A percentile compares a stretch with the other conserved stretches of the same genome.
Evolutionary conservation across 2,329 filamentous ascomycete species (phyloP).

Genomic region (Paraphoma sp.): DNA sequence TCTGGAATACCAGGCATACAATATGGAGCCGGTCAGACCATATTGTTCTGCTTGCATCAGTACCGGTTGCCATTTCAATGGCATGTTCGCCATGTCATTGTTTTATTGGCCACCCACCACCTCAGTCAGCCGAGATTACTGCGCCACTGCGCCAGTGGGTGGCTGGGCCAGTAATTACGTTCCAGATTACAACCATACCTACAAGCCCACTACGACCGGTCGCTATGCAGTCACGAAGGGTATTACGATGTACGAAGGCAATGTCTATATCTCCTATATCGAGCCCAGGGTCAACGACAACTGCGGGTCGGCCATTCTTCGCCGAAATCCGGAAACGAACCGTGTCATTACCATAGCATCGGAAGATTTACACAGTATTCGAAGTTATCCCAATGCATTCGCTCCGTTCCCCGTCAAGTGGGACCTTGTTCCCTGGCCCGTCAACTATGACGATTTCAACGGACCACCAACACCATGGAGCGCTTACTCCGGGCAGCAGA

Average conservation of each 20-base stretch:
- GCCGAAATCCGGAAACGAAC: slow-evolving; percentile 5
- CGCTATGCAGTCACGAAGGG: slow-evolving; percentile 20
- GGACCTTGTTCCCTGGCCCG: slow-evolving; percentile 8
- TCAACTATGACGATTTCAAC: slow-evolving; percentile 24
- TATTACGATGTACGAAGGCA: slow-evolving; percentile 22
- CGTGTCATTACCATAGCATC: slow-evolving; percentile 21
- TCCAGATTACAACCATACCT: slow-evolving; percentile 18
- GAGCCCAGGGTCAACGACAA: slow-evolving; percentile 19
- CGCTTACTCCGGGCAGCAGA: slow-evolving; percentile 4
- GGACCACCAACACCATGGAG: slow-evolving; percentile 14
- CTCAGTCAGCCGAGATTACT: slow-evolving; percentile 17
- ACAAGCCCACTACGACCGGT: slow-evolving; percentile 18
- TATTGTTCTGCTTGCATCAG: slow-evolving; percentile 19
- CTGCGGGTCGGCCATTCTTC: slow-evolving; percentile 9
- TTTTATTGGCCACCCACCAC: slow-evolving; percentile 22
- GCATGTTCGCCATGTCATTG: slow-evolving; percentile 14
- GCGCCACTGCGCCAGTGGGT: slow-evolving; percentile 12
- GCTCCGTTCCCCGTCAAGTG: slow-evolving; percentile 3
- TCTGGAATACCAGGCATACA: background rate
- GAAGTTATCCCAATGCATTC: slow-evolving; percentile 15
- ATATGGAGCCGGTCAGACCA: slow-evolving; percentile 5
- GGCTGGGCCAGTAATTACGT: slow-evolving; percentile 7
- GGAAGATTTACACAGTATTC: slow-evolving; percentile 17
- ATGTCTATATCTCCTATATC: slow-evolving; percentile 20
- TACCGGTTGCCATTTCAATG: slow-evolving; percentile 19